Conservation (phyloP, 2,329 filamentous ascomycete species). For the Diaporthe aspalathi region DNA sequence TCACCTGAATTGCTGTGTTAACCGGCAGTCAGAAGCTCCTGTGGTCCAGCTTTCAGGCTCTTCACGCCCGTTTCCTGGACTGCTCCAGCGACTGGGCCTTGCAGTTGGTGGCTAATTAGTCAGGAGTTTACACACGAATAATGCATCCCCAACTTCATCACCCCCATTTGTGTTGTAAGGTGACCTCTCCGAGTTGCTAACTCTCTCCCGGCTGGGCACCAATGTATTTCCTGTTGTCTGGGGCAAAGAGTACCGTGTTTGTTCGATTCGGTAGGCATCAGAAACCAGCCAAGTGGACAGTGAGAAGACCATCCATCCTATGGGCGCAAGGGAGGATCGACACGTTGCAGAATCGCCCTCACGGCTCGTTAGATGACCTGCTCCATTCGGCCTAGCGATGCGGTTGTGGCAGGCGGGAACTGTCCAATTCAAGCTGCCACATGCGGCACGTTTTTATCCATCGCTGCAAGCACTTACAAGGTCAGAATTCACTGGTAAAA, state of each 20-base stretch:
- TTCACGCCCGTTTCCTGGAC: too few relatives aligned
- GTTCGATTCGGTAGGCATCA: background rate
- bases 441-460: conserved; percentile 12
- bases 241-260: background rate
- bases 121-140: too few relatives aligned
- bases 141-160: too few relatives aligned
- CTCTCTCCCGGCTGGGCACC: background rate
- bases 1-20: background rate
- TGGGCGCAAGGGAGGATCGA: background rate
- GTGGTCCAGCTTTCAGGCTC: too few relatives aligned
- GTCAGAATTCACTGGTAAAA: background rate
- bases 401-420: conserved; percentile 8
- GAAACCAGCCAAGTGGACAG: background rate
- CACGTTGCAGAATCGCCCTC: background rate
- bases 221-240: background rate
- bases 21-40: background rate
- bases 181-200: background rate
- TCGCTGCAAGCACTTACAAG: background rate
- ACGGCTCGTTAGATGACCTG: conserved; percentile 1
- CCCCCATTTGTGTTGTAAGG: too few relatives aligned
- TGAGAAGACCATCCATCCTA: background rate
- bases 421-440: conserved; percentile 16
- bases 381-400: conserved; percentile 14
- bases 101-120: too few relatives aligned
- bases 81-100: too few relatives aligned